phyloP scores from a whole-genome alignment of 345 rosid species.

The Eucalyptus albens region DNA sequence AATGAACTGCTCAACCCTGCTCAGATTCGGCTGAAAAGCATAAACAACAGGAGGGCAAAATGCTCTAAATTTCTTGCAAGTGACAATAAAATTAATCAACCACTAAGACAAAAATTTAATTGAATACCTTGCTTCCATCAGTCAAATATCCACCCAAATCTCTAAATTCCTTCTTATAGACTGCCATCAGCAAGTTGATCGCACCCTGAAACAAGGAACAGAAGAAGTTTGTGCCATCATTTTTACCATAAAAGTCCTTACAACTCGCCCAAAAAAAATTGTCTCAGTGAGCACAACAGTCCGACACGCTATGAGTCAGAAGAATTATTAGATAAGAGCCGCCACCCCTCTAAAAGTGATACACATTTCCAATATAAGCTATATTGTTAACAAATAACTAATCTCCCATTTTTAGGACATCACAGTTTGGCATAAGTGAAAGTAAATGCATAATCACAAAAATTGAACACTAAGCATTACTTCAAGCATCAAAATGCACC shows the following conservation, averaged over 20 bases:
- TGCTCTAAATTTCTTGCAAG: neutral
- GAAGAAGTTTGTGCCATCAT: neutral
- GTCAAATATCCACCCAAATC: slow-evolving; percentile 60
- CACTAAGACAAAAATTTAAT: neutral
- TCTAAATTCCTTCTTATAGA: slow-evolving; percentile 76
- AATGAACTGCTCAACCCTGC: slow-evolving; percentile 71
- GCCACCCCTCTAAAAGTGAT: neutral
- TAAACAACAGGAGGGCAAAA: neutral
- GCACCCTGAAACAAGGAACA: slow-evolving; percentile 55
- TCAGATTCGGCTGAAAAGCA: slow-evolving; percentile 53
- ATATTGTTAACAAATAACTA: neutral
- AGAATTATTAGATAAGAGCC: neutral
- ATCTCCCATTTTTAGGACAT: neutral
- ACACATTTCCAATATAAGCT: neutral
- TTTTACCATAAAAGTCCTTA: neutral
- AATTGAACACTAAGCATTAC: neutral
- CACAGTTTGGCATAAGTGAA: neutral
- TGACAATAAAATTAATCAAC: neutral
- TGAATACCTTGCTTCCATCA: slow-evolving; percentile 59
- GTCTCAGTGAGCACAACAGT: neutral
- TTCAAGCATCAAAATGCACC: neutral
- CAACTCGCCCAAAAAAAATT: neutral
- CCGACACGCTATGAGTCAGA: neutral
- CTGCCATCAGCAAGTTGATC: slow-evolving; percentile 70
- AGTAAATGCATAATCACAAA: neutral